Evolutionary conservation across 805 yeast genomes (phyloP).

Genomic region (Candida fluviatilis): DNA sequence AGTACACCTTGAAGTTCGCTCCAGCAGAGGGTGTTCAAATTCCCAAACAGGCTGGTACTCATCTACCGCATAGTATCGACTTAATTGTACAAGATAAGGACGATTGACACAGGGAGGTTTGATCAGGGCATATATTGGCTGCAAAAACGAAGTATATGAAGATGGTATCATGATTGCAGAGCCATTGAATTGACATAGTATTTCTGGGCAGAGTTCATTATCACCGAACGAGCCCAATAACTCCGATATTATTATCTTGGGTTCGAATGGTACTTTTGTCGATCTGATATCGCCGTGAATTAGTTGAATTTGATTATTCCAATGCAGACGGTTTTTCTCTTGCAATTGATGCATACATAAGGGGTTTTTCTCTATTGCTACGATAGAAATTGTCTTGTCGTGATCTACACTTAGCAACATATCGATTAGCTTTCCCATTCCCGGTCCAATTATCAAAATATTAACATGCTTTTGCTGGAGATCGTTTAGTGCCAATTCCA

Average conservation of each 20-base stretch:
- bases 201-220: conserved; percentile 86
- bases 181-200: conserved; percentile 39
- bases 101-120: conserved; percentile 5
- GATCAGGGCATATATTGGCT: conserved; percentile 62
- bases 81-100: conserved; percentile 21
- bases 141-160: conserved; percentile 53
- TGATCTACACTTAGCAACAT: conserved; percentile 10
- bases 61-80: conserved; percentile 17
- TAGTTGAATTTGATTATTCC: conserved; percentile 52
- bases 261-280: conserved; percentile 25
- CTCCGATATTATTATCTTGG: conserved; percentile 63
- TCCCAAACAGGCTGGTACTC: conserved; percentile 55
- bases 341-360: conserved; percentile 52
- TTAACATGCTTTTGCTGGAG: conserved; percentile 4
- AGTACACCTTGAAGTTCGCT: not conserved
- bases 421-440: conserved; percentile 78
- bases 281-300: conserved; percentile 56
- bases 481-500: conserved; percentile 47
- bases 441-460: conserved; percentile 78
- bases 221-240: conserved; percentile 89
- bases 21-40: conserved; percentile 47
- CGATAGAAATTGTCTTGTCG: conserved; percentile 8
- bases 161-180: conserved; percentile 37
- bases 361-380: conserved; percentile 70
- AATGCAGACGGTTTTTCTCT: conserved; percentile 43